Base-by-base conservation (phyloP, 2,329 filamentous ascomycete genomes). In the Colletotrichum sidae region DNA sequence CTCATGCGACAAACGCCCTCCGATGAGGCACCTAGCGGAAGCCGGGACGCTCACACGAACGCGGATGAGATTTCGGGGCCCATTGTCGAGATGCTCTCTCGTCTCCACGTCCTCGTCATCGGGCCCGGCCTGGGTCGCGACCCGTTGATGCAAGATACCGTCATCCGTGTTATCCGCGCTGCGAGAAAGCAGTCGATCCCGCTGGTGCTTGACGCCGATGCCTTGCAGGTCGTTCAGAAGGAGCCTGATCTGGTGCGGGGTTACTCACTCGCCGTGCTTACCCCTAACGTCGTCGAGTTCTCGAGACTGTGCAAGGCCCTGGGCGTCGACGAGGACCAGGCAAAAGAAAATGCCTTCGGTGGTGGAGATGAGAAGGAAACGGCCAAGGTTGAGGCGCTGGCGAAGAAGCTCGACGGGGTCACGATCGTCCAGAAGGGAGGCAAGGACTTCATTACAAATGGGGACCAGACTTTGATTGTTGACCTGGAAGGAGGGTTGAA, bases 261-360 rank as follows among this genome's bases (percentile, higher is more conserved):
- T 1, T 98, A 95, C 80, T 85, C 84, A 51, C 87, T 92, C 66
- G 96, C 93, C 56, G 93, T 99, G 57, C 80, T 99, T 62, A 99
- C 96, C 46, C 96, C 96, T 1, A 99, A 99, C 69, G 91, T 97
- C 0, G 93, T 97, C 5, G 96, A 99, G 77, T 98, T 98, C 74
- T 89, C 86, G 2, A 84, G 94, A 11, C 78, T 99, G 46, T 94
- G 93, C 64, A 91, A 93, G 76, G 85, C 88, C 2, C 83, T 96
- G 64, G 88, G 88, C 3, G 81, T 97, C 58, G 86, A 93, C 65
- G 79, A 85, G 7, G 69, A 74, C 2, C 69, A 74, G 2, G 82
- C 86, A 1, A 71, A 73, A 1, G 74, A 73, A 0, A 13, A 35
- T 6, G 42, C 65, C 35, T 33, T 42, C 11, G 64, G 67, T 1